Evolutionary conservation across 257 asterid genomes (phyloP), one percentile per base, ranked within the genome.

Genomic region (Plantago elongata): DNA sequence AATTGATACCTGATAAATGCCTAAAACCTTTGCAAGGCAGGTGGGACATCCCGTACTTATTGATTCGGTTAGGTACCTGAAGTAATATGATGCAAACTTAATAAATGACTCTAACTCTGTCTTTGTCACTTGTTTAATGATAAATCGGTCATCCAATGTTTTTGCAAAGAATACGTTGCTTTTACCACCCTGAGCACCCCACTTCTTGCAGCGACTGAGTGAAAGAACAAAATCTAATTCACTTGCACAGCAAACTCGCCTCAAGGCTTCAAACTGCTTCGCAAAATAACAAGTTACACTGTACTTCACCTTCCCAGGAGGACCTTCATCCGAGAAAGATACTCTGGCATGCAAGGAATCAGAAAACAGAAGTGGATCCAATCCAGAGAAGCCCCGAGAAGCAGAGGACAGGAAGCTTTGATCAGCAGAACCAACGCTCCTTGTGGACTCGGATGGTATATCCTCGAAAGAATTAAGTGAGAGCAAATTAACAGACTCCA

Each of bases 111-210:
- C 96, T 11, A 88, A 69, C 71, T 85, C 96, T 0, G 94, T 81
- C 82, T 84, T 84, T 0, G 87, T 85, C 56, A 85, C 94, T 74
- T 88, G 89, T 68, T 88, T 88, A 74, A 88, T 83, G 64, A 85
- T 81, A 70, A 88, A 88, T 66, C 96, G 75, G 62, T 85, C 90
- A 51, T 84, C 96, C 79, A 86, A 70, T 51, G 89, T 83, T 70
- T 83, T 86, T 38, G 92, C 95, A 58, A 86, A 86, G 55, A 79
- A 83, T 66, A 84, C 92, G 65, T 84, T 86, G 79, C 95, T 86
- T 80, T 86, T 86, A 69, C 95, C 95, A 67, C 92, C 95, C 78
- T 81, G 92, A 50, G 92, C 95, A 69, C 95, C 87, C 95, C 92
- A 86, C 73, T 80, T 86, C 78, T 78, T 86, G 74, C 95, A 86